A percentile compares a stretch with the other conserved stretches of the same genome.
Evolutionary conservation across 2,329 filamentous ascomycete genomes (phyloP).

Genomic region (Trichophyton benhamiae): DNA sequence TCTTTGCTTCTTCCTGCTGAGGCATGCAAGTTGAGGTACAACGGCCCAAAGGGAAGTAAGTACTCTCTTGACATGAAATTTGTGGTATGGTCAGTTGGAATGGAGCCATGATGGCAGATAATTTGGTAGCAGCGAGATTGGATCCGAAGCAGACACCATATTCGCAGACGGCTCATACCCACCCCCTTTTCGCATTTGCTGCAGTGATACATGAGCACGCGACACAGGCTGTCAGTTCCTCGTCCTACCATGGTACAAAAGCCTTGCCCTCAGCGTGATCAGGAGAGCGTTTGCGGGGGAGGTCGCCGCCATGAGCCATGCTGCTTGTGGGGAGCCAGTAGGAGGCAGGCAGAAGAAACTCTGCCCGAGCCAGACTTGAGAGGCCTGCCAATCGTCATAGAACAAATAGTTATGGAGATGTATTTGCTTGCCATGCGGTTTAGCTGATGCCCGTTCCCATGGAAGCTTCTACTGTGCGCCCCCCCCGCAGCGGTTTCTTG

Average conservation of each 20-base stretch:
- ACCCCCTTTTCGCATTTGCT: not conserved
- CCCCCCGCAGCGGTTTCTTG: not conserved
- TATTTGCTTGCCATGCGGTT: too few relatives aligned
- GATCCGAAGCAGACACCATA: too few relatives aligned
- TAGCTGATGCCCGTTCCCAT: not conserved
- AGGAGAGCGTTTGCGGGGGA: not conserved
- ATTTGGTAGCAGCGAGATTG: not conserved
- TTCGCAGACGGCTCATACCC: too few relatives aligned
- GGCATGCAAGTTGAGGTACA: not conserved
- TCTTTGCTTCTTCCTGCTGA: not conserved
- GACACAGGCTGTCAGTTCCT: not conserved
- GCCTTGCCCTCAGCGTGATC: not conserved
- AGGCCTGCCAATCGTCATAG: not conserved
- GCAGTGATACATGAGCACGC: not conserved
- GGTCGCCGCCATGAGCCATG: not conserved
- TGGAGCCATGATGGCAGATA: not conserved
- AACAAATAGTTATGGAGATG: not conserved
- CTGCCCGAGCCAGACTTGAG: not conserved
- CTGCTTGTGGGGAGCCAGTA: not conserved
- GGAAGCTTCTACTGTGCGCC: not conserved
- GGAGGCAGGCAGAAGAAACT: not conserved
- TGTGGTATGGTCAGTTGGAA: not conserved
- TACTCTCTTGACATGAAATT: not conserved
- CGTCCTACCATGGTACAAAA: not conserved
- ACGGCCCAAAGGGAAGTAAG: not conserved